Evolutionary conservation across 768 basidiomycete species (phyloP), one percentile per base, ranked within the genome.

Genomic region (Mycena galericulata): DNA sequence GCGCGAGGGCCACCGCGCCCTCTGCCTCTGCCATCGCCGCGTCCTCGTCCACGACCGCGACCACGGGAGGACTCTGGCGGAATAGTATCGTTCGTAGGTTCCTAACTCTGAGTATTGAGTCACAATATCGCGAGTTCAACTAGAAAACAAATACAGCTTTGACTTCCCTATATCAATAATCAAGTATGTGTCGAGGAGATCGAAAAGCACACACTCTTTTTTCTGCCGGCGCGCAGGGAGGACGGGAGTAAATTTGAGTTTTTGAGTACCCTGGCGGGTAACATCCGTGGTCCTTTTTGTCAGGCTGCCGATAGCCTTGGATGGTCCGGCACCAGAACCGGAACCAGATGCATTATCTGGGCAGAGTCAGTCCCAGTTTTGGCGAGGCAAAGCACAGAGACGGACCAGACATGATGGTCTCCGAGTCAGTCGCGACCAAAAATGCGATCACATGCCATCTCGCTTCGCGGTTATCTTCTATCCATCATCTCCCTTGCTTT

Each of bases 241-340:
- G 8, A 90, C 92, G 0, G 93, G 93, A 10, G 91, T 88, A 72
- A 95, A 95, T 77, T 92, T 94, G 79, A 94, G 87, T 76, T 89
- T 94, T 74, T 89, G 89, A 1, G 90, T 85, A 47, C 92, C 92
- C 65, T 91, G 88, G 45, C 92, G 84, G 18, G 92, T 94, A 55
- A 91, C 88, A 79, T 93, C 92, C 50, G 84, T 78, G 58, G 88
- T 81, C 81, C 87, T 90, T 82, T 91, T 94, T 0, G 91, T 92
- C 51, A 94, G 84, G 78, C 90, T 93, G 26, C 87, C 87, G 54
- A 95, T 93, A 18, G 90, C 93, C 76, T 91, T 94, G 40, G 80
- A 74, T 59, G 73, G 62, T 2, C 74, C 72, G 3, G 78, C 72
- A 56, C 76, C 71, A 45, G 82, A 80, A 26, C 76, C 78, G 29